Evolutionary conservation across 2,329 filamentous ascomycete species (phyloP).

Genomic region (Colletotrichum liriopes): DNA sequence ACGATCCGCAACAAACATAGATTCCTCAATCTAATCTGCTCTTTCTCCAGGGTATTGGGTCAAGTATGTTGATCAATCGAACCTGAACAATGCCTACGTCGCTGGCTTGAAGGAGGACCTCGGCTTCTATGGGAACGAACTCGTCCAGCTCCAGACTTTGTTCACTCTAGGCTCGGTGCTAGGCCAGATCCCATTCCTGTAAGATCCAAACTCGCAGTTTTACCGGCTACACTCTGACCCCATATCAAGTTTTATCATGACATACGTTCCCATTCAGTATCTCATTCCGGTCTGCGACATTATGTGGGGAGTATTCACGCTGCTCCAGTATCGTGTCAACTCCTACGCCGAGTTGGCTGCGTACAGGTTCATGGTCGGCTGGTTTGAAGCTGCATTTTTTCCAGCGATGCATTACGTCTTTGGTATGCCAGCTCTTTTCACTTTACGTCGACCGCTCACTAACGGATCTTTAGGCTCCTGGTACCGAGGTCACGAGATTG

Average conservation of each 20-base stretch:
- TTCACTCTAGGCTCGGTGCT: slow-evolving; percentile 65
- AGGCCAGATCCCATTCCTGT: slow-evolving; percentile 64
- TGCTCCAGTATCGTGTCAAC: slow-evolving; percentile 54
- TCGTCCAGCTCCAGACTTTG: slow-evolving; percentile 70
- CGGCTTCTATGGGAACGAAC: slow-evolving; percentile 66
- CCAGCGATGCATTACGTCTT: slow-evolving; percentile 56
- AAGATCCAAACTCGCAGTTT: background rate
- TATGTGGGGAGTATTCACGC: slow-evolving; percentile 70
- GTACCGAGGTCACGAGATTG: slow-evolving; percentile 61
- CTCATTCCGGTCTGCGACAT: slow-evolving; percentile 67
- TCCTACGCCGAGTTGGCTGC: slow-evolving; percentile 44
- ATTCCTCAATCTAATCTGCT: slow-evolving; percentile 34
- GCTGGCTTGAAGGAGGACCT: slow-evolving; percentile 68
- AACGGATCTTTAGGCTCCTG: slow-evolving; percentile 64
- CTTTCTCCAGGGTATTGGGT: slow-evolving; percentile 45
- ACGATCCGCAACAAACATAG: too few relatives aligned
- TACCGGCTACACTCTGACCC: slow-evolving; percentile 10
- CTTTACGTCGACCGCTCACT: slow-evolving; percentile 33
- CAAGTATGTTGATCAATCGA: slow-evolving; percentile 49
- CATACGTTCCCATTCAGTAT: slow-evolving; percentile 62
- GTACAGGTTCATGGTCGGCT: slow-evolving; percentile 52
- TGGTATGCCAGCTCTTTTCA: slow-evolving; percentile 44
- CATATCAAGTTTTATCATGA: slow-evolving; percentile 60
- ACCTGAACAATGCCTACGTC: slow-evolving; percentile 67
- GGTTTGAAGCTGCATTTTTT: slow-evolving; percentile 51